Base-by-base conservation (phyloP, 1,284 basidiomycete species). In the Grifola frondosa region DNA sequence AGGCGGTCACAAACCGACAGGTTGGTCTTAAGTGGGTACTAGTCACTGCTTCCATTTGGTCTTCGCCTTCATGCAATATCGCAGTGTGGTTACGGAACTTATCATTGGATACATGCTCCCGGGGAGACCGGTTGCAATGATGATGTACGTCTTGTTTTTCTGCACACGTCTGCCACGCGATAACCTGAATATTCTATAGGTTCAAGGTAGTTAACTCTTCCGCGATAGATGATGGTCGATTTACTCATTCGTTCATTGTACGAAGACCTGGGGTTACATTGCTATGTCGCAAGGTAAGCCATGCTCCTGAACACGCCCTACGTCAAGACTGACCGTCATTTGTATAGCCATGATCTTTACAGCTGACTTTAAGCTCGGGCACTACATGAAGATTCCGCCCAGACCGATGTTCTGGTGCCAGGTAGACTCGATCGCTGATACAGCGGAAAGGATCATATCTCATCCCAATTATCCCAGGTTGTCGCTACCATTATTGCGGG, bases 381-480 rank as follows among this genome's bases (percentile, higher is more conserved):
- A 85, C 50, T 84, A 85, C 65, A 85, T 85, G 82, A 85, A 86
- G 61, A 68, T 84, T 20, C 69, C 74, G 28, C 70, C 73, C 10
- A 60, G 72, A 38, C 61, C 71, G 7, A 81, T 87, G 74, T 81
- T 88, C 58, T 70, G 66, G 53, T 67, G 64, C 29, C 61, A 63
- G 46, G 61, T 50, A 60, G 64, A 49, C 65, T 8, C 47, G 60
- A 20, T 8, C 10, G 3, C n/a, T 9, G 19, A 29, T 13, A 22
- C 11, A 22, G n/a, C 12, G 19, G 21, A 30, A 11, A 15, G n/a
- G n/a, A n/a, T n/a, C n/a, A n/a, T n/a, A n/a, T n/a, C n/a, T n/a
- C n/a, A n/a, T n/a, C n/a, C n/a, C n/a, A n/a, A 8, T 29, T 15
- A 12, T 52, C 56, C 16, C 76, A 88, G 62, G 67, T 87, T 15